Evolutionary conservation across 1,284 basidiomycete genomes (phyloP), one percentile per base, ranked within the genome.

Genomic region (Sporisorium sorghi): DNA sequence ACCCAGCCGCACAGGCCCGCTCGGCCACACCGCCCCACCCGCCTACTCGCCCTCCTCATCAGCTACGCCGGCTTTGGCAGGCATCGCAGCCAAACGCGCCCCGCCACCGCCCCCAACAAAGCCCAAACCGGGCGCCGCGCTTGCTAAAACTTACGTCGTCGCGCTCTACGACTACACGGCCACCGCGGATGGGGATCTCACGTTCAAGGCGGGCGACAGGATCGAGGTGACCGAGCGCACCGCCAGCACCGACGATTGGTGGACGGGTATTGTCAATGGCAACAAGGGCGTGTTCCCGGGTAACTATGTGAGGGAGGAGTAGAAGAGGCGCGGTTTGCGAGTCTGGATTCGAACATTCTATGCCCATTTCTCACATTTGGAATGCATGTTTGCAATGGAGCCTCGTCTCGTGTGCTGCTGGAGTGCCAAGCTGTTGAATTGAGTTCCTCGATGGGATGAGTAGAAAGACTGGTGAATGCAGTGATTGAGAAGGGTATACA

Each of bases 91-190:
- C 54, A 97, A 94, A 85, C 89, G 91, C 60, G 89, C 92, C 0
- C 92, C 93, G 0, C 94, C 94, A 1, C 93, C 94, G 0, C 93
- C 94, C 1, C 88, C 94, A 50, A 91, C 89, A 60, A 90, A 90
- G 84, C 89, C 92, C 9, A 94, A 94, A 84, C 91, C 91, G 0
- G 90, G 90, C 73, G 65, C 67, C 87, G 44, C 87, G 87, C 86
- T 88, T 49, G 49, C 59, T 0, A 86, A 87, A 47, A 88, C 90
- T 82, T 94, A 93, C 80, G 95, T 96, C 33, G 91, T 93, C 4
- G 96, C 97, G 26, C 85, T 99, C 80, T 99, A 97, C 84, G 96
- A 99, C 85, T 99, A 97, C 84, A 89, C 89, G 33, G 94, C 96
- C 2, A 73, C 71, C 11, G 73, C 74, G 30, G 93, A 93, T 0